phyloP scores from a whole-genome alignment of 2,329 filamentous ascomycete genomes.

The Phyllosticta citribraziliensis region DNA sequence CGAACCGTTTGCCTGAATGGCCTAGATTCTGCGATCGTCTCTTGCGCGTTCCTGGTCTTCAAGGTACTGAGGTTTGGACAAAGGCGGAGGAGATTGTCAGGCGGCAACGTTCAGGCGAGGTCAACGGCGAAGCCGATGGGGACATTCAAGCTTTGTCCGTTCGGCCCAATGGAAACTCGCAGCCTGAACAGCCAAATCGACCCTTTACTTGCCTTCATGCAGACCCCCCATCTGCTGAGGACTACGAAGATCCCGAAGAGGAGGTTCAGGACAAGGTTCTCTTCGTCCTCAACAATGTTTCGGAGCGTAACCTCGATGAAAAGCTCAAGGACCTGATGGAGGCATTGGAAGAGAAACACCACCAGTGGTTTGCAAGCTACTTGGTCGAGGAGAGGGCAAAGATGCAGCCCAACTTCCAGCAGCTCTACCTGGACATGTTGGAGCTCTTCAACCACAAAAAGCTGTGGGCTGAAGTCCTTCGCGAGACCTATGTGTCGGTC shows the following conservation, averaged over 20 bases:
- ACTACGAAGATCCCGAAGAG: constrained; percentile 73
- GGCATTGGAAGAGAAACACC: constrained; percentile 67
- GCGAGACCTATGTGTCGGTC: constrained; percentile 84
- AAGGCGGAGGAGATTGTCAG: constrained; percentile 73
- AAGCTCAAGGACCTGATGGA: constrained; percentile 77
- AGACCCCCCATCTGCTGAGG: constrained; percentile 55
- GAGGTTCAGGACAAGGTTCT: constrained; percentile 87
- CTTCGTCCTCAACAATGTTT: constrained; percentile 95
- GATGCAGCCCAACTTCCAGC: constrained; percentile 93
- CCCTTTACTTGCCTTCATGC: constrained; percentile 72
- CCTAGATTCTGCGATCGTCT: constrained; percentile 87
- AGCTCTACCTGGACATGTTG: constrained; percentile 83
- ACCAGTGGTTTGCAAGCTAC: constrained; percentile 94
- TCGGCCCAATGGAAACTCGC: constrained; percentile 57
- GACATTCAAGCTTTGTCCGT: constrained; percentile 37
- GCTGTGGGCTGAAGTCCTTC: constrained; percentile 80
- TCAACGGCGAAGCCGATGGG: constrained; percentile 46
- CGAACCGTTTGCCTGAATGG: constrained; percentile 79
- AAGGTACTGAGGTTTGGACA: constrained; percentile 73
- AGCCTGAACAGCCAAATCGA: constrained; percentile 50
- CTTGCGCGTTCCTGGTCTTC: constrained; percentile 69
- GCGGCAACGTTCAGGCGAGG: constrained; percentile 51
- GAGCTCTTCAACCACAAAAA: constrained; percentile 68
- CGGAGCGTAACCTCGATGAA: constrained; percentile 72
- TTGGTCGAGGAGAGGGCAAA: constrained; percentile 94